These are phyloP conservation scores for Centrapalus pauciflorus DNA, from an alignment of 129 eudicot species.

Conservation along the genomic window DNA sequence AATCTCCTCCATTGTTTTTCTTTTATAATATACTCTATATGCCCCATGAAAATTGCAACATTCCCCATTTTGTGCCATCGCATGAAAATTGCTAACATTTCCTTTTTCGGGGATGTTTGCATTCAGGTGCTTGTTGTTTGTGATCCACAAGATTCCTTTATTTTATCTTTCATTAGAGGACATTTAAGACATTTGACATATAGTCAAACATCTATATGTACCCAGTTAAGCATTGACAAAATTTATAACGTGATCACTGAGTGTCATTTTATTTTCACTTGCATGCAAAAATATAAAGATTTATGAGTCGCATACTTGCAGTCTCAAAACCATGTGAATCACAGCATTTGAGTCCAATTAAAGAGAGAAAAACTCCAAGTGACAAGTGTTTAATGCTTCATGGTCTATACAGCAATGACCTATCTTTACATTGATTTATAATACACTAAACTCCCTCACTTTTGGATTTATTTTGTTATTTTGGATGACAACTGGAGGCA, in stretches of 20 bases:
- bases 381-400: neutral
- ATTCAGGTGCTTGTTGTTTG: neutral
- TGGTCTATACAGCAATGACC: neutral
- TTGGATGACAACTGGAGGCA: neutral
- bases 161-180: neutral
- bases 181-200: neutral
- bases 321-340: neutral
- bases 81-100: neutral
- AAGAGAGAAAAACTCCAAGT: neutral
- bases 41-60: neutral
- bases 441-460: neutral
- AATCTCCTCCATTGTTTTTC: constrained; percentile 1
- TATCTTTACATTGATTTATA: neutral
- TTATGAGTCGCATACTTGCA: neutral
- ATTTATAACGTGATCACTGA: neutral
- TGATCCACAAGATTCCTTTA: neutral
- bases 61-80: neutral
- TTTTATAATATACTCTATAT: neutral
- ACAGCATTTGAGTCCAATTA: neutral
- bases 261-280: neutral
- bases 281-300: neutral
- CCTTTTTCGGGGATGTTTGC: neutral
- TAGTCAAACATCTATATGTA: neutral
- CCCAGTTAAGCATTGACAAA: neutral
- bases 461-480: neutral